Evolutionary conservation across 2,329 filamentous ascomycete species (phyloP).

Genomic region (Coleophoma eucalyptorum): DNA sequence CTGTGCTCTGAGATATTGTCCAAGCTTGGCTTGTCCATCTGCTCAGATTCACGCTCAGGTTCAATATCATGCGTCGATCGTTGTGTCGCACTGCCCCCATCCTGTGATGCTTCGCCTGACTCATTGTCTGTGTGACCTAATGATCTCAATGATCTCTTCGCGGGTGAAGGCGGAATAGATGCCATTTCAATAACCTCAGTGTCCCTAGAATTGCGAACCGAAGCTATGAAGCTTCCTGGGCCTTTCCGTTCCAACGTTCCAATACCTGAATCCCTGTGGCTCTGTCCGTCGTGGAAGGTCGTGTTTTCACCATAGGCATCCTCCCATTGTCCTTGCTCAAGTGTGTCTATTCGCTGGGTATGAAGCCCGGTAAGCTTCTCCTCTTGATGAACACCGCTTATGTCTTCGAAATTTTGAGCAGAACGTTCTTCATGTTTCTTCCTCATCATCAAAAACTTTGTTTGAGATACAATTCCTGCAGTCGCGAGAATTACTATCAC

Average conservation of each 20-base stretch:
- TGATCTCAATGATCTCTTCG: too few species aligned
- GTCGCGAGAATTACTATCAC: slow-evolving; percentile 70
- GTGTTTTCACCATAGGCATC: slow-evolving; percentile 64
- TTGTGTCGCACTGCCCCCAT: slow-evolving; percentile 20
- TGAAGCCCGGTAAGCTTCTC: slow-evolving; percentile 69
- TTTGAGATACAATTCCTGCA: slow-evolving; percentile 76
- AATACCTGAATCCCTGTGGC: slow-evolving; percentile 23
- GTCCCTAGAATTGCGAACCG: slow-evolving; percentile 32
- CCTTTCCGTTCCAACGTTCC: slow-evolving; percentile 38
- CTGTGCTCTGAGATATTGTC: slow-evolving; percentile 41
- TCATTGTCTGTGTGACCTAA: too few species aligned
- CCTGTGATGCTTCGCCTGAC: slow-evolving; percentile 5
- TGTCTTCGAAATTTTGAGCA: slow-evolving; percentile 43
- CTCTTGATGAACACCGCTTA: slow-evolving; percentile 53
- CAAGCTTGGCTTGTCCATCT: slow-evolving; percentile 33
- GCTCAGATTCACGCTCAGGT: slow-evolving; percentile 12
- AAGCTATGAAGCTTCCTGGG: slow-evolving; percentile 16
- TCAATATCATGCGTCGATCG: slow-evolving; percentile 16
- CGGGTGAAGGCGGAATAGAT: slow-evolving; percentile 33
- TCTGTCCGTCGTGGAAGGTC: slow-evolving; percentile 19
- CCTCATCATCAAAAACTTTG: slow-evolving; percentile 79
- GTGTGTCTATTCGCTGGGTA: slow-evolving; percentile 57
- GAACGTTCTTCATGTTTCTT: slow-evolving; percentile 53
- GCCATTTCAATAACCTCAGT: slow-evolving; percentile 49
- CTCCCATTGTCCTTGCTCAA: slow-evolving; percentile 72